Percentiles rank a stretch among this genome's conserved stretches.
Evolutionary conservation across 2,329 filamentous ascomycete genomes (phyloP).

Genomic region (Xylariales sp.): DNA sequence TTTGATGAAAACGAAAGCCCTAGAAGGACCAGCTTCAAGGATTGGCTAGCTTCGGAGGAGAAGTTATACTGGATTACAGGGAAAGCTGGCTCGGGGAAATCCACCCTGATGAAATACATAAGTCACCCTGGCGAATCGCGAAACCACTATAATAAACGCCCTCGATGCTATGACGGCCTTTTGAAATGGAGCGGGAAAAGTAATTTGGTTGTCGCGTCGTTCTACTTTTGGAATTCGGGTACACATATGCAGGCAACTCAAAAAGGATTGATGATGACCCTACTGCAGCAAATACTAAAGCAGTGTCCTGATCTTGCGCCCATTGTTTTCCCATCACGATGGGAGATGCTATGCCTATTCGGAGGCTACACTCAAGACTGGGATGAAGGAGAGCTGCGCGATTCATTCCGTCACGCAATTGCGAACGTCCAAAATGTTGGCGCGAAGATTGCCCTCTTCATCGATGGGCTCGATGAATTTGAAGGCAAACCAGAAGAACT

Average conservation of each 20-base stretch:
- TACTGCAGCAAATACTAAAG: neutral
- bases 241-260: neutral
- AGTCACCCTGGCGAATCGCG: too few species aligned
- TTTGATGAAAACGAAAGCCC: too few species aligned
- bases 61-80: too few species aligned
- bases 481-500: neutral
- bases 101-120: too few species aligned
- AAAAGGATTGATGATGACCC: neutral
- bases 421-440: neutral
- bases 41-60: too few species aligned
- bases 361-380: neutral
- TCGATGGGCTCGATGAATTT: neutral
- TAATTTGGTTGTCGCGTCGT: conserved; percentile 1
- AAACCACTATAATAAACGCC: too few species aligned
- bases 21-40: too few species aligned
- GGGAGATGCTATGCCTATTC: neutral
- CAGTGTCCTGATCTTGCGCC: neutral
- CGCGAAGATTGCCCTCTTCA: neutral
- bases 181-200: neutral
- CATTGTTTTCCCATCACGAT: neutral
- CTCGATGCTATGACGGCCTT: too few species aligned
- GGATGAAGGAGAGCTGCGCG: neutral
- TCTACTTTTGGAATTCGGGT: conserved; percentile 7
- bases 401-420: neutral
- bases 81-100: too few species aligned